These are phyloP conservation scores for Fonsecaea pugnacius DNA, from an alignment of 2,329 filamentous ascomycete genomes.

Conservation along the genomic window DNA sequence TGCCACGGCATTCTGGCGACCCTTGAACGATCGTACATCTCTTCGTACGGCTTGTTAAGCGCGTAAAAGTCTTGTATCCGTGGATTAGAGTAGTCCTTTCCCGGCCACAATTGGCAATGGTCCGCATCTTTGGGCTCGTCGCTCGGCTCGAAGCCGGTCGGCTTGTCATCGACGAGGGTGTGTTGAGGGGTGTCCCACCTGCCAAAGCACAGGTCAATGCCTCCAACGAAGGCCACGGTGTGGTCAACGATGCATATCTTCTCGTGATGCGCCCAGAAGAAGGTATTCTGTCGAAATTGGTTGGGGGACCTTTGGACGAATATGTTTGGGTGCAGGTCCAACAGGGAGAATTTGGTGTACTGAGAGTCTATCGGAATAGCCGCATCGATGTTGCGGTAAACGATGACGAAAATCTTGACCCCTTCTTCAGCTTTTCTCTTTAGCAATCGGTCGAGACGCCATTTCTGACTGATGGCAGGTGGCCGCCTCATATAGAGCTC, in stretches of 20 bases:
- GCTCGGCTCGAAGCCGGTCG: slow-evolving; percentile 85
- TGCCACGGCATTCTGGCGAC: slow-evolving; percentile 98
- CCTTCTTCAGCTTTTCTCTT: slow-evolving; percentile 92
- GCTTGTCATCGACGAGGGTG: slow-evolving; percentile 85
- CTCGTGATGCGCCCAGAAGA: slow-evolving; percentile 99
- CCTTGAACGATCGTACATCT: slow-evolving; percentile 94
- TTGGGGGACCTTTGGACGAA: slow-evolving; percentile 96
- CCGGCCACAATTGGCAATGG: slow-evolving; percentile 93
- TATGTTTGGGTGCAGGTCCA: slow-evolving; percentile 94
- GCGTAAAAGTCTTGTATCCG: slow-evolving; percentile 93
- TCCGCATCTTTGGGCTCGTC: slow-evolving; percentile 83
- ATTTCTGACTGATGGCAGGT: slow-evolving; percentile 95
- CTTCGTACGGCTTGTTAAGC: slow-evolving; percentile 91
- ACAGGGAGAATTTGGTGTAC: slow-evolving; percentile 93
- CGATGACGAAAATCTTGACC: slow-evolving; percentile 96
- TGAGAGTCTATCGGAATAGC: slow-evolving; percentile 97
- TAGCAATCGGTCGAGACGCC: slow-evolving; percentile 90
- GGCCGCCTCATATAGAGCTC: slow-evolving; percentile 94
- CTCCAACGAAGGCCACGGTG: slow-evolving; percentile 91
- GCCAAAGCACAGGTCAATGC: slow-evolving; percentile 94
- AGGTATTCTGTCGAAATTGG: slow-evolving; percentile 97
- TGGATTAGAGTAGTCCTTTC: slow-evolving; percentile 98
- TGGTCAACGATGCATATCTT: slow-evolving; percentile 98
- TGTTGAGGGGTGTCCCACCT: slow-evolving; percentile 97
- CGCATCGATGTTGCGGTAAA: slow-evolving; percentile 96